Evolutionary conservation across 306 rosid genomes (phyloP).

Genomic region (Inga oerstediana): DNA sequence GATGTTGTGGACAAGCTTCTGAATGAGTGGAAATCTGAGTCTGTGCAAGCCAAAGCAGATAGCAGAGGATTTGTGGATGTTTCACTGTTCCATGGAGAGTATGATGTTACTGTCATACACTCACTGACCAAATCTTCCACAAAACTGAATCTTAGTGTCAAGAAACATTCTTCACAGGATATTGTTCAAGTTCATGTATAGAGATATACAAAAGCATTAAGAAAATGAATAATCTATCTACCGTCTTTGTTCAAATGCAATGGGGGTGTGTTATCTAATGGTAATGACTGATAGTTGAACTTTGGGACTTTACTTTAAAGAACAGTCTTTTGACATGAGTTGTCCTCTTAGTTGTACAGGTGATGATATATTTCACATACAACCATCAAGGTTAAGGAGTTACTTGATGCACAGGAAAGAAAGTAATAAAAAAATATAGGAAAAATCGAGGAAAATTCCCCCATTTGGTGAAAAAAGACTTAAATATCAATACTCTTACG

Average conservation of each 20-base stretch:
- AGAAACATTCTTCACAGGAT: constrained; percentile 40
- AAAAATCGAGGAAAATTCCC: no score
- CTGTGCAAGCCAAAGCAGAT: constrained; percentile 47
- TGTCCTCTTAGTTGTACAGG: background rate
- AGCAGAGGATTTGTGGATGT: constrained; percentile 50
- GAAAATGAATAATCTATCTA: background rate
- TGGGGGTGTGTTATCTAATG: background rate
- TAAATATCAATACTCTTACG: no score
- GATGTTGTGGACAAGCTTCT: constrained; percentile 78
- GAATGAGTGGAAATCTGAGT: constrained; percentile 58
- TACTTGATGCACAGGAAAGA: background rate
- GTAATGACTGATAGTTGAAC: background rate
- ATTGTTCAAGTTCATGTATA: constrained; percentile 42
- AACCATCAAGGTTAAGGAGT: background rate
- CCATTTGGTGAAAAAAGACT: no score
- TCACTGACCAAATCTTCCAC: constrained; percentile 44
- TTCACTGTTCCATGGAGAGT: constrained; percentile 77
- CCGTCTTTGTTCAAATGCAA: background rate
- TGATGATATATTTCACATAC: background rate
- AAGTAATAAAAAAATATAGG: background rate
- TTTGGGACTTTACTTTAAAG: background rate
- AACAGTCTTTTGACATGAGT: background rate
- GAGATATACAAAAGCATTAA: background rate
- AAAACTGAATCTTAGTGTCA: constrained; percentile 46
- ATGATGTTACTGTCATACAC: constrained; percentile 59